Base-by-base conservation (phyloP, 169 alveolate species). In the Cryptosporidium sp. region DNA sequence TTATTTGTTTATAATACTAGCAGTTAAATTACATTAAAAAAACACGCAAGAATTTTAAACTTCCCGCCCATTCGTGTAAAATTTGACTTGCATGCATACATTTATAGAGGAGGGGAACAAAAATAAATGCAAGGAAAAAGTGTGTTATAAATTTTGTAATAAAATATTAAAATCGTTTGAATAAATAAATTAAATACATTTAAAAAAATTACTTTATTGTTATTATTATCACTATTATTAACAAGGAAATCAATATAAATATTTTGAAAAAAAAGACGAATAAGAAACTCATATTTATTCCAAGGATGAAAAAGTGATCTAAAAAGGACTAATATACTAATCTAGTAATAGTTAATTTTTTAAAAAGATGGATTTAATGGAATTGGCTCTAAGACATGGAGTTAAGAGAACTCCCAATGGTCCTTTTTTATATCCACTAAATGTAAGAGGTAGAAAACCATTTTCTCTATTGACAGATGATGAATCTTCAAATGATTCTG, bases 381-480 rank as follows among this genome's bases (percentile, higher is more conserved):
- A 80, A 43, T n/a, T 80, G 62, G 89, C 89, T 39, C 21, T 65
- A 23, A 65, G 62, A 39, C 61, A 80, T 65, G 52, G 41, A 8
- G 21, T 80, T 14, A 80, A 45, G 31, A n/a, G 67, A 16, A 61
- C 89, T 23, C 89, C 89, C 2, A 26, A 35, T 43, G 89, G 89
- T 8, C 89, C 89, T 21, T 80, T 21, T 62, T 43, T 80, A 26
- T 80, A 80, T 21, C 89, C 89, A 16, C 62, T 31, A 18, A 35
- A 35, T 23, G 16, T 80, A 23, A 59, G 89, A 41, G 75, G 89
- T 16, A 80, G 52, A 50, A 80, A 80, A 26, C 80, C 75, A 31
- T 41, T 80, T 62, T 80, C 89, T 3, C 45, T 80, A 43, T 48
- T 80, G 7, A 35, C 89, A 62, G 89, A 80, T 80, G 89, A 80